Base-by-base conservation (phyloP, 495 filamentous ascomycete species). In the Cercophora newfieldiana region DNA sequence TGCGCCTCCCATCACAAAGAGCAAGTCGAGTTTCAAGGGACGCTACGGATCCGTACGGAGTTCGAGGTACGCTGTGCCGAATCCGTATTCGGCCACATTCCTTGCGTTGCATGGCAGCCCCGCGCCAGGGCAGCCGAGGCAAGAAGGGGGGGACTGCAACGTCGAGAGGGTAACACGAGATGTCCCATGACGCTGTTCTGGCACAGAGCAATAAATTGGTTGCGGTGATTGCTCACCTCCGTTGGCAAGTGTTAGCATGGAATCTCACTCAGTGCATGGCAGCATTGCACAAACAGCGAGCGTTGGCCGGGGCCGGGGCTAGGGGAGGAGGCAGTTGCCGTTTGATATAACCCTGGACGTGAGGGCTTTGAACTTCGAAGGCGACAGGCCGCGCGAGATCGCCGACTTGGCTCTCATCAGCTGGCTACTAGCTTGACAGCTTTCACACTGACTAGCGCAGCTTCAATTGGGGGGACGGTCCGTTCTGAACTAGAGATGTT, bases 351-450 rank as follows among this genome's bases (percentile, higher is more conserved):
- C 37, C n/a, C 37, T 18, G 26, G 22, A 26, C 22, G 25, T 12
- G 51, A 55, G 51, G 18, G 21, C 51, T 26, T 55, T 18, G 51
- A 22, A 10, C 51, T 28, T 1, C 14, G 21, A 24, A 55, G 55
- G 55, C 55, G 55, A 58, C 55, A 21, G 26, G n/a, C 55, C 7
- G 18, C 29, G 55, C 55, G 26, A 58, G 55, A 58, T 58, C 55
- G 55, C 25, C 29, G 55, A 58, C 25, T 28, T 58, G 55, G 26
- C 29, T n/a, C 8, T 14, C 1, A 7, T 25, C 25, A 2, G 21
- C 22, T 25, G 19, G 16, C 26, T 29, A 8, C n/a, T 29, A 30
- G 25, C 18, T 28, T n/a, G 54, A 53, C n/a, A 53, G 50, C 50
- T 53, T 53, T 53, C 16, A 53, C 50, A 53, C 21, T 7, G n/a